Evolutionary conservation across 805 yeast species (phyloP).

Genomic region (Blastobotrys attinorum): DNA sequence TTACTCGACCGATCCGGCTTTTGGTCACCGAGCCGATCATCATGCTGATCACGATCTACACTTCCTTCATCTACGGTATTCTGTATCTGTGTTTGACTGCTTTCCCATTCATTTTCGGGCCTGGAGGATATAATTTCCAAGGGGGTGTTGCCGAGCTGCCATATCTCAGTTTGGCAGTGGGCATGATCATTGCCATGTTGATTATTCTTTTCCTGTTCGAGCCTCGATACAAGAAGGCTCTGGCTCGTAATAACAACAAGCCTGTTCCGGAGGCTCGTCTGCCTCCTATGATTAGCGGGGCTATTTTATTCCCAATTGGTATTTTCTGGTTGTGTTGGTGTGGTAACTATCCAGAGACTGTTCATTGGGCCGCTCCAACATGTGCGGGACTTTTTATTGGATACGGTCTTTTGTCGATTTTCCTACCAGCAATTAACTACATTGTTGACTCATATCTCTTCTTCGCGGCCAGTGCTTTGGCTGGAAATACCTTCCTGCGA

Average conservation of each 20-base stretch:
- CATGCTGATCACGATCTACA: constrained; percentile 59
- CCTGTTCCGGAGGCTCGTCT: constrained; percentile 76
- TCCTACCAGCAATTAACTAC: constrained; percentile 63
- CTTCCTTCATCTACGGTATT: constrained; percentile 74
- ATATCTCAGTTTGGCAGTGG: constrained; percentile 66
- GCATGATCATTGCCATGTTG: constrained; percentile 52
- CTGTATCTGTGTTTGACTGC: constrained; percentile 67
- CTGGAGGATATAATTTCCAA: constrained; percentile 47
- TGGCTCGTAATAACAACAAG: constrained; percentile 44
- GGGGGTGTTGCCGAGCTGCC: constrained; percentile 69
- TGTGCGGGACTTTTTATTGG: constrained; percentile 58
- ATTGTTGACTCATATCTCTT: constrained; percentile 61
- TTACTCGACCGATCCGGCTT: constrained; percentile 64
- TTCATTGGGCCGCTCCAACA: constrained; percentile 81
- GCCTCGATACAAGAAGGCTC: constrained; percentile 39
- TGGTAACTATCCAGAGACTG: constrained; percentile 59
- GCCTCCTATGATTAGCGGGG: constrained; percentile 67
- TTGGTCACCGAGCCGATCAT: constrained; percentile 64
- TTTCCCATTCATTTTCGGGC: constrained; percentile 59
- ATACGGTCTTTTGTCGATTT: constrained; percentile 58
- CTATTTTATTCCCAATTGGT: constrained; percentile 65
- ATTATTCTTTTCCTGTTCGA: constrained; percentile 47
- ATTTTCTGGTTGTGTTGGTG: constrained; percentile 85
- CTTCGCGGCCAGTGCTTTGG: constrained; percentile 73
- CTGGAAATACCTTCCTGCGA: constrained; percentile 66